phyloP scores from a whole-genome alignment of 768 basidiomycete genomes.

The Gautieria morchelliformis region DNA sequence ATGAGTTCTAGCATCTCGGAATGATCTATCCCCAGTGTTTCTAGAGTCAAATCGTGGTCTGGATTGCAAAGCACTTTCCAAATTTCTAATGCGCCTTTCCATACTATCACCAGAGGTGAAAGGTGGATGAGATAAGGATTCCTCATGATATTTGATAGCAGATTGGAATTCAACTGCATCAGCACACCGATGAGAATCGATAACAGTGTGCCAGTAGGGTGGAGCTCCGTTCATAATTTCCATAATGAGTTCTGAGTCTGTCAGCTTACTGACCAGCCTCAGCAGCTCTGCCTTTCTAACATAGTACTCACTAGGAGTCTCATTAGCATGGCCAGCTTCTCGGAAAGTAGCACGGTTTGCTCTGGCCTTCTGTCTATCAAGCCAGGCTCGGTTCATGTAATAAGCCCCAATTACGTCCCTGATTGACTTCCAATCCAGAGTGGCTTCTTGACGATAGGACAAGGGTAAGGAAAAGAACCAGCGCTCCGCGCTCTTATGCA shows the following conservation, averaged over 20 bases:
- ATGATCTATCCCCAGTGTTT: too few species aligned
- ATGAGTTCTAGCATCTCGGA: too few species aligned
- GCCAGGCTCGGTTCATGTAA: conserved; percentile 25
- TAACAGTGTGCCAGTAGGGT: conserved; percentile 18
- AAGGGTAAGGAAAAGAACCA: conserved; percentile 14
- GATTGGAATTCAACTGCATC: conserved; percentile 11
- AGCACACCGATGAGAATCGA: conserved; percentile 7
- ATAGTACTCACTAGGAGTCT: conserved; percentile 27
- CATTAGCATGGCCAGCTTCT: conserved; percentile 16
- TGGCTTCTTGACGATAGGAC: conserved; percentile 7
- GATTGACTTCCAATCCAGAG: conserved; percentile 23
- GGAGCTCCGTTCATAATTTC: conserved; percentile 29
- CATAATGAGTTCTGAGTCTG: conserved; percentile 24
- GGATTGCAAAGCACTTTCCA: background rate
- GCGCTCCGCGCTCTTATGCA: too few species aligned
- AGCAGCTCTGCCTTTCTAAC: conserved; percentile 23
- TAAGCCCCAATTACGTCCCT: conserved; percentile 18
- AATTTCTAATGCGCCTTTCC: background rate
- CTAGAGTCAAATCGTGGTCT: conserved; percentile 6
- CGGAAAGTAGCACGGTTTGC: conserved; percentile 21
- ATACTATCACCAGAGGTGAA: background rate
- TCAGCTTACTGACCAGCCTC: conserved; percentile 7
- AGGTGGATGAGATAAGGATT: background rate
- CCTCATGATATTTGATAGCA: conserved; percentile 16
- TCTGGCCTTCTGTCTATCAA: conserved; percentile 20